These are phyloP conservation scores for Daldinia eschscholtzii DNA, from an alignment of 2,329 filamentous ascomycete species.

Conservation along the genomic window DNA sequence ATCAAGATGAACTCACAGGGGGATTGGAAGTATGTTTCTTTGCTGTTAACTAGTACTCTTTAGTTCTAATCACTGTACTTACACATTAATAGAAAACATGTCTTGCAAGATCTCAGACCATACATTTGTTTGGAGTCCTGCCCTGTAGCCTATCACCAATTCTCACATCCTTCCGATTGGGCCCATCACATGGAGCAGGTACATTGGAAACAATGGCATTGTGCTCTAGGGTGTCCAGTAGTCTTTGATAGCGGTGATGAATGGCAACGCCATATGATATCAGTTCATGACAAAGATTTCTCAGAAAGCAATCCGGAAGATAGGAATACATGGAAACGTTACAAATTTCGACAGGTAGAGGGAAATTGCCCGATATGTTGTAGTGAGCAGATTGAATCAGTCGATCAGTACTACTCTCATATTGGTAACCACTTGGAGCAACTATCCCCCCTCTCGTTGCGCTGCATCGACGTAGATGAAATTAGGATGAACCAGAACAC, in stretches of 20 bases:
- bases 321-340: not conserved
- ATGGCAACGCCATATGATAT: too few relatives aligned
- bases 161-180: not conserved
- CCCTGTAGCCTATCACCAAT: not conserved
- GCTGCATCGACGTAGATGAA: not conserved
- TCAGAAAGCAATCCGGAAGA: not conserved
- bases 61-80: not conserved
- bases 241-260: not conserved
- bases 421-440: not conserved
- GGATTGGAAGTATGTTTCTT: not conserved
- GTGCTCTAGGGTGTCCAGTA: not conserved
- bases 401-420: not conserved
- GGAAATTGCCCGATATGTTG: not conserved
- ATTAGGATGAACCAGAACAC: not conserved
- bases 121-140: constrained; percentile 1
- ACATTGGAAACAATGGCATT: not conserved
- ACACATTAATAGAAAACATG: not conserved
- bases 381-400: not conserved
- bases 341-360: not conserved
- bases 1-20: not conserved
- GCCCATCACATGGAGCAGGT: not conserved
- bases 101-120: not conserved
- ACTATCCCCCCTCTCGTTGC: not conserved
- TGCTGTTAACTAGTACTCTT: not conserved
- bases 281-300: too few relatives aligned